Evolutionary conservation across 768 basidiomycete genomes (phyloP), one percentile per base, ranked within the genome.

Genomic region (Trametes meyenii): DNA sequence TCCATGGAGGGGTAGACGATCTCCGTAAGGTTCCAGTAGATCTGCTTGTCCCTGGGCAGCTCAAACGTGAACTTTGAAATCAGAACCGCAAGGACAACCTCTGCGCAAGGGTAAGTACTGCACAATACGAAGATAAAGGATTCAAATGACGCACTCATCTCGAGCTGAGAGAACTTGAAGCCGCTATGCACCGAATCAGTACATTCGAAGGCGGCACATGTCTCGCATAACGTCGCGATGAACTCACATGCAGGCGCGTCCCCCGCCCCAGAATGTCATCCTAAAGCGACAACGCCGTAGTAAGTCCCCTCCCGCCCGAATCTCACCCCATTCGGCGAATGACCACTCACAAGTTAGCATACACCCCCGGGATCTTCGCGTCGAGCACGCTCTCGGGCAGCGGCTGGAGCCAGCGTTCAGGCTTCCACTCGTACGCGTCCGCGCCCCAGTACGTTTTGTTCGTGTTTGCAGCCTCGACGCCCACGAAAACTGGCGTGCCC

Each of bases 391-490:
- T 33, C 10, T 39, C 7, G 13, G 66, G 66, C 5, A 67, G 54
- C 7, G 19, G 46, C 13, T 24, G 19, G 5, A 62, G 45, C 66
- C 63, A 67, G 17, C 66, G 51, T 23, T 67, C 61, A 3, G 66
- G 66, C 46, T 59, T 64, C 63, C 63, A 65, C 24, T 67, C 63
- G 19, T 39, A 71, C 8, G 80, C 78, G 42, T 79, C 76, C 0
- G 70, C 57, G 4, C 84, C 83, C 78, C 81, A 84, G 26, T 57
- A 10, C 1, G 36, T 43, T 17, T 23, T 24, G 36, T 53, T 60
- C 3, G 29, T 53, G 57, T 64, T 64, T 26, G 45, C 35, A 2
- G 50, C 57, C 2, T 13, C 33, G 35, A 50, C 5, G 52, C 51
- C 33, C 11, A 44, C 17, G 5, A 63, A 1, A 5, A 63, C 17